Evolutionary conservation across 169 alveolate genomes (phyloP).

Genomic region (Eimeria brunetti): DNA sequence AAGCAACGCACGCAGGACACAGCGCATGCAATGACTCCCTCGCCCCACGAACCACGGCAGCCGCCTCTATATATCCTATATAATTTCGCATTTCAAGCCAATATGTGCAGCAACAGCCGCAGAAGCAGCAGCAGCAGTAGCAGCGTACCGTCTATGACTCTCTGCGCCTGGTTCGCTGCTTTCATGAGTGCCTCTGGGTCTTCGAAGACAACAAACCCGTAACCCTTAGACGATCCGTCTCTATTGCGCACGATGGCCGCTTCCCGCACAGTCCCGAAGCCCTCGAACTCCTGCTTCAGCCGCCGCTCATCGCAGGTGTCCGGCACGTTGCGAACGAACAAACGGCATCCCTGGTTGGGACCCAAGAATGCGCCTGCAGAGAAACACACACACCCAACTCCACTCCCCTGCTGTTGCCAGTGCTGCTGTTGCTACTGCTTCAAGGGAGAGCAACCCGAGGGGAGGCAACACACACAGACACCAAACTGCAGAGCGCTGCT

Average conservation of each 20-base stretch:
- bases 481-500: too few relatives aligned
- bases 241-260: slow-evolving; percentile 88
- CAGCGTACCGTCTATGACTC: slow-evolving; percentile 69
- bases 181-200: slow-evolving; percentile 83
- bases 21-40: background rate
- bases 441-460: too few relatives aligned
- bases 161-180: slow-evolving; percentile 67
- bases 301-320: slow-evolving; percentile 70
- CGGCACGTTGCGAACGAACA: slow-evolving; percentile 76
- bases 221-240: slow-evolving; percentile 89
- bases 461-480: too few relatives aligned
- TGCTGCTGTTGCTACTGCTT: too few relatives aligned
- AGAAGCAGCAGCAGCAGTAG: background rate
- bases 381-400: background rate
- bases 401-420: too few relatives aligned
- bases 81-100: background rate
- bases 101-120: background rate
- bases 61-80: background rate
- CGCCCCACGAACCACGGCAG: background rate
- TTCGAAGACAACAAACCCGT: slow-evolving; percentile 89
- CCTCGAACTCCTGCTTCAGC: slow-evolving; percentile 62
- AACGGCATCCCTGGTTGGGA: slow-evolving; percentile 50
- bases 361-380: slow-evolving; percentile 60
- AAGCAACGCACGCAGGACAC: background rate
- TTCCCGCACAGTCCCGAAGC: slow-evolving; percentile 54